Evolutionary conservation across 225 moss, liverwort and hornwort species (phyloP).

Genomic region (Pseudoscleropodium purum): DNA sequence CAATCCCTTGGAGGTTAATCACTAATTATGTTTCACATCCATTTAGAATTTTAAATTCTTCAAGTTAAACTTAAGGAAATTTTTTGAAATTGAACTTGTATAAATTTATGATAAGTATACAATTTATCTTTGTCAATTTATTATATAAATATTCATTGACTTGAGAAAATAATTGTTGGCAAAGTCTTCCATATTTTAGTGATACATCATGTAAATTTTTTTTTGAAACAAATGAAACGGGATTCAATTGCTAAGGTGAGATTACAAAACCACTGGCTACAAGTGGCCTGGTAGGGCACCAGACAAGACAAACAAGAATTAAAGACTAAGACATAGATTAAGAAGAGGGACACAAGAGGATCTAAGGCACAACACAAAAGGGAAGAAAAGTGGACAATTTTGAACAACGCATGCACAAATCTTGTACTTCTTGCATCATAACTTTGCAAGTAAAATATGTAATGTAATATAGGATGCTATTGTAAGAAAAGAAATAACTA

Average conservation of each 20-base stretch:
- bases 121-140: not conserved
- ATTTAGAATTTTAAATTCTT: not conserved
- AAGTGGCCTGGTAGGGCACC: too few species aligned
- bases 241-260: too few species aligned
- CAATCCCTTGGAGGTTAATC: not conserved
- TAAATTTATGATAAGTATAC: rapidly evolving
- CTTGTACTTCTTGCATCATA: not conserved
- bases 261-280: too few species aligned
- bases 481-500: not conserved
- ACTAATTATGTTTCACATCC: not conserved
- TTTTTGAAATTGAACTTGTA: not conserved
- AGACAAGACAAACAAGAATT: too few species aligned
- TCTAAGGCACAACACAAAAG: too few species aligned
- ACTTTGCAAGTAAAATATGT: too few species aligned
- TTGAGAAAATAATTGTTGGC: not conserved
- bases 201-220: not conserved
- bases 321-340: too few species aligned
- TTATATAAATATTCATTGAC: not conserved
- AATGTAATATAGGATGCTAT: not conserved
- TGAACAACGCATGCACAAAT: rapidly evolving
- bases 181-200: not conserved
- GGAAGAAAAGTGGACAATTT: too few species aligned
- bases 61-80: too few species aligned
- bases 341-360: too few species aligned
- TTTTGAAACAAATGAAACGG: too few species aligned